Evolutionary conservation across 345 rosid species (phyloP), one percentile per base, ranked within the genome.

Genomic region (Abelmoschus esculentus): DNA sequence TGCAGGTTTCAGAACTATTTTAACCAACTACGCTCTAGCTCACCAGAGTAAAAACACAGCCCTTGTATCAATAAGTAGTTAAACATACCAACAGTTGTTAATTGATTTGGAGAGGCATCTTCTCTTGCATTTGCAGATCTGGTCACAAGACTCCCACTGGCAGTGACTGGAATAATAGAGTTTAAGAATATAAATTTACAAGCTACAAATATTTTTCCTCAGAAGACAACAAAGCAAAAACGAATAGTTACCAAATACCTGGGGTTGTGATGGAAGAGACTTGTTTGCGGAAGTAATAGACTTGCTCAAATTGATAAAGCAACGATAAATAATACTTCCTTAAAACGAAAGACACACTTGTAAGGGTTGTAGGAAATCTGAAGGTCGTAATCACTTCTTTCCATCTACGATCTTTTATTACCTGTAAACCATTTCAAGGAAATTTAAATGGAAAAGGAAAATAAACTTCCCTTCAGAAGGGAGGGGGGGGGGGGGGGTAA

Each of bases 281-380:
- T 74, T 76, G 80, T 71, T 70, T 83, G 76, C 46, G 74, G 81
- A 85, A 86, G 81, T 76, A 89, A 70, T 87, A 93, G 70, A 82
- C 79, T 73, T 87, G 91, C 81, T 93, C 98, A 40, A 87, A 79
- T 61, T 87, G 87, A 75, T 78, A 80, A 60, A 93, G 90, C 71
- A 86, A 72, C 31, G 92, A 85, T 71, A 86, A 65, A 70, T 93
- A 93, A 73, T 82, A 86, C 82, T 88, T 93, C 81, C 96, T 82
- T 18, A 93, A 74, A 38, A 86, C 89, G 79, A 84, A 93, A 14
- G 97, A 93, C 14, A 91, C 96, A 81, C 90, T 93, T 14, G 97
- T 93, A 64, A 90, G 84, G 6, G 98, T 91, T 50, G 91, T 53
- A 2, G 96, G 98, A 76, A 91, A 93, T 49, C 76, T 84, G 84